These are phyloP conservation scores for Myxozyma sirexii DNA, from an alignment of 805 yeast genomes.

Conservation along the genomic window DNA sequence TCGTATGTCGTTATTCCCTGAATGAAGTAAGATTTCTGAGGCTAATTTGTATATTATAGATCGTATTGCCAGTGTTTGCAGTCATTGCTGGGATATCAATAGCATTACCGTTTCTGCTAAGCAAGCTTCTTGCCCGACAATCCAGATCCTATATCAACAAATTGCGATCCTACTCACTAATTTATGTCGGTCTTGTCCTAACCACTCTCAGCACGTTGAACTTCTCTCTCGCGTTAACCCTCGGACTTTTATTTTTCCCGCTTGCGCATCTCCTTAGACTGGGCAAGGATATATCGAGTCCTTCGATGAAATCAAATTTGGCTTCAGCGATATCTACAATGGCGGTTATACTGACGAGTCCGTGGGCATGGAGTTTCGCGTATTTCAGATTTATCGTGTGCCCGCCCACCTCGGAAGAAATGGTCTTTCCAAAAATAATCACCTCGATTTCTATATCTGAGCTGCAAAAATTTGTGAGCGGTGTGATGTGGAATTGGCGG, in stretches of 20 bases:
- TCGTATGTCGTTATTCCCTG: slow-evolving; percentile 8
- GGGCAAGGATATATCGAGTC: slow-evolving; percentile 17
- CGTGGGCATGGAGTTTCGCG: slow-evolving; percentile 48
- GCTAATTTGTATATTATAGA: background rate
- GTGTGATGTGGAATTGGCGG: slow-evolving; percentile 61
- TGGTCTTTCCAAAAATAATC: slow-evolving; percentile 11
- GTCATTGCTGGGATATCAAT: background rate
- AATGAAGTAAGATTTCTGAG: too few relatives aligned
- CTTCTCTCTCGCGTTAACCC: slow-evolving; percentile 73
- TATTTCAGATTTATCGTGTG: slow-evolving; percentile 42
- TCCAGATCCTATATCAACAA: slow-evolving; percentile 16
- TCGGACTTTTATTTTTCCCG: slow-evolving; percentile 77
- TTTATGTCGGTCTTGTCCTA: slow-evolving; percentile 59
- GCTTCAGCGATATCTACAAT: slow-evolving; percentile 35
- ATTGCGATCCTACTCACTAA: slow-evolving; percentile 18
- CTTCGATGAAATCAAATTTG: slow-evolving; percentile 37
- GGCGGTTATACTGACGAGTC: slow-evolving; percentile 46
- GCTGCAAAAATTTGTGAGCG: slow-evolving; percentile 7
- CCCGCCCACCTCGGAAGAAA: background rate
- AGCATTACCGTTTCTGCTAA: background rate
- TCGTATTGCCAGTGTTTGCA: background rate
- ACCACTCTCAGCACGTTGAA: slow-evolving; percentile 78
- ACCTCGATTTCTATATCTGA: background rate
- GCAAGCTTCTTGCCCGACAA: background rate
- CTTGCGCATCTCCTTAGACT: slow-evolving; percentile 51